Evolutionary conservation across 768 basidiomycete species (phyloP), one percentile per base, ranked within the genome.

Genomic region (Xanthoconium purpureum): DNA sequence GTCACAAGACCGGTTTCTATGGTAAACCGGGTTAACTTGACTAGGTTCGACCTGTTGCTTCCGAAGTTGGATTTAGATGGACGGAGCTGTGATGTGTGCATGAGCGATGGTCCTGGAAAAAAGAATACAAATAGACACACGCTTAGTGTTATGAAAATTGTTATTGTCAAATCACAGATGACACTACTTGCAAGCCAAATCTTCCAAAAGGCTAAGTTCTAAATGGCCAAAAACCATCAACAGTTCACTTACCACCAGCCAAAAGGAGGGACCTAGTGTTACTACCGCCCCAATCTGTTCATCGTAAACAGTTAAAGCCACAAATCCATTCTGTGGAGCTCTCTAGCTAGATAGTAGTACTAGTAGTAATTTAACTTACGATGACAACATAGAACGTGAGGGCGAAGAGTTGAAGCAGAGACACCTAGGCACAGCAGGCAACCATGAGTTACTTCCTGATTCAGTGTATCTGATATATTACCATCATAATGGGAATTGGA

Each of bases 1-100:
- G 67, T 69, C 11, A 67, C 46, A 13, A 62, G 51, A 3, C 68
- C 68, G 0, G 65, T 69, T 36, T 69, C 66, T 14, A 67, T 50
- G 20, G 65, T 62, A 13, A 69, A 42, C 48, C 42, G 64, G 3
- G 59, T 69, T 7, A 67, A 36, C 29, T 53, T 59, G 40, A 39
- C 29, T 8, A 63, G 17, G 5, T 20, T 43, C 2, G 47, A 57
- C 5, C 40, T 61, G 14, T 18, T 58, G 5, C 33, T 35, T 14
- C 10, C n/a, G 20, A 59, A 58, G 20, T 46, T 12, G 4, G 55
- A 52, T 28, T 50, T 45, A n/a, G 62, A 55, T n/a, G n/a, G 32
- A 33, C 32, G 32, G 32, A 33, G 32, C 32, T 33, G 32, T 33
- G 32, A 11, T 11, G 32, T 33, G 32, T 33, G 32, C 11, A 33